Percentiles rank a stretch among this genome's conserved stretches.
phyloP scores from a whole-genome alignment of 2,329 filamentous ascomycete genomes.

The Zalaria sp. region DNA sequence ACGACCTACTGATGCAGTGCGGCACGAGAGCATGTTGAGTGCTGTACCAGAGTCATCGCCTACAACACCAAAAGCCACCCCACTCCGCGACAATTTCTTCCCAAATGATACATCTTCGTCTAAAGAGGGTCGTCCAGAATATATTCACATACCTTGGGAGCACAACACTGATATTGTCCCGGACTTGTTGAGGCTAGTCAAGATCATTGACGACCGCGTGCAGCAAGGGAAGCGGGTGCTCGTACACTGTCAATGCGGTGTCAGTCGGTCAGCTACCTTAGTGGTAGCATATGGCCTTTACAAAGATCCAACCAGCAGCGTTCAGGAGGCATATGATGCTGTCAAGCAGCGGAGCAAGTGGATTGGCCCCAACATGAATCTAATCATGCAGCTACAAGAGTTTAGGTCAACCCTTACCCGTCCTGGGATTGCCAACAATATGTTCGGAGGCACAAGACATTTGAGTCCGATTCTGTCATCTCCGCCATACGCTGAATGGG shows the following conservation, averaged over 20 bases:
- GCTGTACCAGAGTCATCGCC: conserved; percentile 16
- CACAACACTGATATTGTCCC: conserved; percentile 76
- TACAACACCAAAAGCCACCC: conserved; percentile 42
- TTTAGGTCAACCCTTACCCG: conserved; percentile 40
- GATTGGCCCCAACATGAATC: conserved; percentile 85
- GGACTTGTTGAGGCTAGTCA: conserved; percentile 61
- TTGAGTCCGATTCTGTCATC: conserved; percentile 19
- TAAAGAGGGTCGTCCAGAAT: conserved; percentile 47
- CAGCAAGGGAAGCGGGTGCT: conserved; percentile 64
- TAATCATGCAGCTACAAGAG: conserved; percentile 80
- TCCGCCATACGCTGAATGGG: conserved; percentile 18
- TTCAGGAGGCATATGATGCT: conserved; percentile 71
- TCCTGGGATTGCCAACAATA: conserved; percentile 15
- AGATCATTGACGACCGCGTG: conserved; percentile 59
- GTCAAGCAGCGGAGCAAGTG: conserved; percentile 71
- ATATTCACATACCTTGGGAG: conserved; percentile 78
- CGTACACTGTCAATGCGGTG: conserved; percentile 75
- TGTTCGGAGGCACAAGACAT: conserved; percentile 15
- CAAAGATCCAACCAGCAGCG: conserved; percentile 59
- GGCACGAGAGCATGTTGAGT: conserved; percentile 1
- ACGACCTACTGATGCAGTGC: not conserved
- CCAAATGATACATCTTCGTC: conserved; percentile 18
- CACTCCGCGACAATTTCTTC: conserved; percentile 19
- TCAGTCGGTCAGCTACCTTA: conserved; percentile 70
- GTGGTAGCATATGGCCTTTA: conserved; percentile 79